phyloP scores from a whole-genome alignment of 2,329 filamentous ascomycete species.

The Bipolaris bicolor region DNA sequence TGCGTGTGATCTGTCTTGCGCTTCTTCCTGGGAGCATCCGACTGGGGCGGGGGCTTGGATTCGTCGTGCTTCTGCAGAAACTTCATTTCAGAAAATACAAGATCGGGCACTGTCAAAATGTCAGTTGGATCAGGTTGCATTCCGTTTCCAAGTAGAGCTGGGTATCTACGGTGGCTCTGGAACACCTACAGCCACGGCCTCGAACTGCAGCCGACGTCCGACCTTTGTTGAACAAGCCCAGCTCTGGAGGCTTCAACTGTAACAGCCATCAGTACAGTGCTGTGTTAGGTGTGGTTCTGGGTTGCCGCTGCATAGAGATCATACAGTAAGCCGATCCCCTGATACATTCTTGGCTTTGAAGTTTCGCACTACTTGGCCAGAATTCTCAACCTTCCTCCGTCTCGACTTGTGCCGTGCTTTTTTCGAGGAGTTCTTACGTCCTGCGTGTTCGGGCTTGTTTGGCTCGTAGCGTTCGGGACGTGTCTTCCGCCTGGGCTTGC shows the following conservation, averaged over 20 bases:
- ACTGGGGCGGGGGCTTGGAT: slow-evolving; percentile 31
- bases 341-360: slow-evolving; percentile 55
- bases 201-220: slow-evolving; percentile 54
- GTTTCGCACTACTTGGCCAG: slow-evolving; percentile 47
- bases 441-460: slow-evolving; percentile 25
- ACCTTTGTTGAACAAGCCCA: slow-evolving; percentile 58
- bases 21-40: slow-evolving; percentile 36
- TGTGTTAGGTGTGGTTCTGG: not conserved
- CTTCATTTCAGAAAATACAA: slow-evolving; percentile 59
- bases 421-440: slow-evolving; percentile 35
- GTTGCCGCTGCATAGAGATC: slow-evolving; percentile 15
- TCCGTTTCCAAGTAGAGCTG: not conserved
- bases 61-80: slow-evolving; percentile 52
- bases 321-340: slow-evolving; percentile 56
- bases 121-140: slow-evolving; percentile 16
- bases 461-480: slow-evolving; percentile 53
- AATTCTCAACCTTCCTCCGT: slow-evolving; percentile 46
- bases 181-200: slow-evolving; percentile 51
- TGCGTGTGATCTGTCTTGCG: slow-evolving; percentile 41
- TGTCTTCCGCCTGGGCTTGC: slow-evolving; percentile 55
- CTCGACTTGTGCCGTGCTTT: slow-evolving; percentile 45
- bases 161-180: not conserved
- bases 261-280: slow-evolving; percentile 33
- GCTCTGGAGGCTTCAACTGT: slow-evolving; percentile 52
- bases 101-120: slow-evolving; percentile 54